Base-by-base conservation (phyloP, 2,329 filamentous ascomycete species). In the Verticillium isaacii region DNA sequence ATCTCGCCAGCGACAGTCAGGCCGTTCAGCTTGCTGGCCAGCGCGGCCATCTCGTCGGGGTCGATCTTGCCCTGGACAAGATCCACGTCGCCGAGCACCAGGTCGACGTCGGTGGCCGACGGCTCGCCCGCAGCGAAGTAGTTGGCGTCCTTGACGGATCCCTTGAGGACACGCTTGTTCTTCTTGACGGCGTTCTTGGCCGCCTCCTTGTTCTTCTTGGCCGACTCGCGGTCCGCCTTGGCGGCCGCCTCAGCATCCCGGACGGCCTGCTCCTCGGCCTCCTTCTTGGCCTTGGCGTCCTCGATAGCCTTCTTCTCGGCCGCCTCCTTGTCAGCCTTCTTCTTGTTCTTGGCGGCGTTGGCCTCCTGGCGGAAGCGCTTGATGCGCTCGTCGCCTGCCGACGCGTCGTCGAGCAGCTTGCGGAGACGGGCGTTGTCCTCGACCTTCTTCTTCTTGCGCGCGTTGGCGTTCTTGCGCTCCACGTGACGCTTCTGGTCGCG, bases 151-250 rank as follows among this genome's bases (percentile, higher is more conserved):
- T 99, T 99, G 78, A 94, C 91, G 67, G 91, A 93, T 65, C 87
- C 89, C 78, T 96, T 93, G 70, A 99, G 88, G 57, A 98, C 90
- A 83, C 95, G 92, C 87, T 97, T 97, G 87, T 99, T 99, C 91
- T 99, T 99, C 90, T 99, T 99, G 71, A 95, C 90, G 15, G 95
- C 95, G 73, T 93, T 97, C 88, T 99, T 99, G 62, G 95, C 95
- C 2, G 94, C 94, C 79, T 99, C 95, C 84, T 98, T 99, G 64
- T 91, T 89, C 86, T 99, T 99, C 87, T 98, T 99, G 72, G 81
- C 81, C 66, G 90, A 85, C 68, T 94, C 93, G 68, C 90, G 91
- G 62, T 92, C 88, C 5, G 83, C 85, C 85, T 98, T 98, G 67
- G 93, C 92, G 52, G 89, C 84, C 69, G 90, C 91, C 76, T 97